Evolutionary conservation across 1,284 basidiomycete genomes (phyloP).

Genomic region (Fomitopsis pinicola): DNA sequence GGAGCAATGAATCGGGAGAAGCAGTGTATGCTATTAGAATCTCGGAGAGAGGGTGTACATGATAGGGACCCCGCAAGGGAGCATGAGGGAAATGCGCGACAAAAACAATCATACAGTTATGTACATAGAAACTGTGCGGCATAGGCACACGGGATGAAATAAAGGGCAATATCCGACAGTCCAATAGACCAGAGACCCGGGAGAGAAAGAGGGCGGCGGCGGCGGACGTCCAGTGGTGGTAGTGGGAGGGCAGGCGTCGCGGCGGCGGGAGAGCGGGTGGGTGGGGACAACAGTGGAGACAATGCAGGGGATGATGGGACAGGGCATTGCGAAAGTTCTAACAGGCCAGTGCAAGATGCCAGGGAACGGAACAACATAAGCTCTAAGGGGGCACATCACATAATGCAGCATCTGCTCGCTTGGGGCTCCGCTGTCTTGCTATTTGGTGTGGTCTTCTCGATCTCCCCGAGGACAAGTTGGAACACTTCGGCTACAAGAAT

Average conservation of each 20-base stretch:
- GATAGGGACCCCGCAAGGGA: slow-evolving; percentile 7
- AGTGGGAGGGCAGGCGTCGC: neutral
- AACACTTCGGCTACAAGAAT: slow-evolving; percentile 74
- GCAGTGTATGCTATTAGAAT: slow-evolving; percentile 27
- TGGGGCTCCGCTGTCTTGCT: slow-evolving; percentile 51
- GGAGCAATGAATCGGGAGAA: slow-evolving; percentile 6
- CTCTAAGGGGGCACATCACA: slow-evolving; percentile 44
- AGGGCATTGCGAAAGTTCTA: slow-evolving; percentile 16
- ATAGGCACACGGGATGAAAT: slow-evolving; percentile 2
- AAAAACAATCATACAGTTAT: slow-evolving; percentile 20
- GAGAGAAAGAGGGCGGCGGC: neutral
- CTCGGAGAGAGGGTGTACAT: slow-evolving; percentile 24
- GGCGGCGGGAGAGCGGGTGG: neutral
- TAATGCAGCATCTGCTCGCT: slow-evolving; percentile 59
- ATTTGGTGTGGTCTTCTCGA: slow-evolving; percentile 68
- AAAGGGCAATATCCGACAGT: slow-evolving; percentile 10
- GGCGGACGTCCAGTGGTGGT: slow-evolving; percentile 7
- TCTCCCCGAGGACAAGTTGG: slow-evolving; percentile 83
- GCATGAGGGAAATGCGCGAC: slow-evolving; percentile 14
- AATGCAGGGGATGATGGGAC: slow-evolving; percentile 18
- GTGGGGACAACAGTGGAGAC: slow-evolving; percentile 9
- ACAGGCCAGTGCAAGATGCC: slow-evolving; percentile 16
- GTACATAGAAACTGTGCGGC: slow-evolving; percentile 17
- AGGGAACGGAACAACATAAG: slow-evolving; percentile 9
- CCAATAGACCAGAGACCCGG: slow-evolving; percentile 7